These are phyloP conservation scores for Basipetospora chlamydospora DNA, from an alignment of 2,329 filamentous ascomycete genomes.

Conservation along the genomic window DNA sequence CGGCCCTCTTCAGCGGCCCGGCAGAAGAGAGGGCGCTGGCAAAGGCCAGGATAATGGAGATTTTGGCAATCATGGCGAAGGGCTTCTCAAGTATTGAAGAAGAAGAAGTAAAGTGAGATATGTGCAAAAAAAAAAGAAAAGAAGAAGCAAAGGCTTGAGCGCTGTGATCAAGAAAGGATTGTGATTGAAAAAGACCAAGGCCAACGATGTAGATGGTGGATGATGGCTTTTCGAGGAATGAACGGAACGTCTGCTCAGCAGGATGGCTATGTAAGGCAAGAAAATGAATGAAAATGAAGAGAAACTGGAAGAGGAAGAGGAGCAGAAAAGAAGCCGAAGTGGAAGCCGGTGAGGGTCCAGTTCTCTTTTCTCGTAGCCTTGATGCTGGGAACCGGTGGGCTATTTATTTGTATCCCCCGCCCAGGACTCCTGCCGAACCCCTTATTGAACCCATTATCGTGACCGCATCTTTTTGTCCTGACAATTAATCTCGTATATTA, in stretches of 20 bases:
- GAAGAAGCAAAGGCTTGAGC: neutral
- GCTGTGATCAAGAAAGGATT: too few species aligned
- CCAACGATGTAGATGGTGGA: too few species aligned
- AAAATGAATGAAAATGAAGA: too few species aligned
- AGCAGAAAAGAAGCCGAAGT: neutral
- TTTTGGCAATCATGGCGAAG: conserved; percentile 1
- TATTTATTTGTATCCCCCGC: too few species aligned
- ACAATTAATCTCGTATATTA: too few species aligned
- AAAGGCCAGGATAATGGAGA: conserved; percentile 7
- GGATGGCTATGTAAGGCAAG: neutral
- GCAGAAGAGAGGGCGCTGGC: conserved; percentile 14
- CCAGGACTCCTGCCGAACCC: too few species aligned
- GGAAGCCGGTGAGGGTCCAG: neutral
- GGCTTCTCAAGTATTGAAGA: neutral
- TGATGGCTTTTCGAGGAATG: neutral
- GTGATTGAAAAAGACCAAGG: too few species aligned
- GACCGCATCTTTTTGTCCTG: too few species aligned
- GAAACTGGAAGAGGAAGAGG: too few species aligned
- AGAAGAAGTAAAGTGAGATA: neutral
- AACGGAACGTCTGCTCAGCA: conserved; percentile 1
- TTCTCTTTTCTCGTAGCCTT: neutral
- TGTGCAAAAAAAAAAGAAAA: neutral
- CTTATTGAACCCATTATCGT: too few species aligned
- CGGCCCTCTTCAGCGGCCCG: conserved; percentile 13
- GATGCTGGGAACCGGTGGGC: neutral